Percentiles rank a stretch among this genome's conserved stretches.
phyloP scores from a whole-genome alignment of 2,329 filamentous ascomycete species.

The Penicillium sp. region DNA sequence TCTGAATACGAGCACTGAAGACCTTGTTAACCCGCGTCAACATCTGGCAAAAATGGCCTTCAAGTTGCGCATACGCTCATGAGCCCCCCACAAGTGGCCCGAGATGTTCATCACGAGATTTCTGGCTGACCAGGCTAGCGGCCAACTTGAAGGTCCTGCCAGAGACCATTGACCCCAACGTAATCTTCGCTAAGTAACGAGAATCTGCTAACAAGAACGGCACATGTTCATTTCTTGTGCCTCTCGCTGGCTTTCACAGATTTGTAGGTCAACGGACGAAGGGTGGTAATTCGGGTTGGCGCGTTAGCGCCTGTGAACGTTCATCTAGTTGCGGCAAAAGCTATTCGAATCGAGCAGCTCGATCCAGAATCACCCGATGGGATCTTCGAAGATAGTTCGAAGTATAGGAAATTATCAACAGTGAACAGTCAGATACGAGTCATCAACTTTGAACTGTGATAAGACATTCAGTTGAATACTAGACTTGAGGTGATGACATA shows the following conservation, averaged over 20 bases:
- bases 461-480: no score
- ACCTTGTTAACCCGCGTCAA: conserved; percentile 61
- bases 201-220: conserved; percentile 45
- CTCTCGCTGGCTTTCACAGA: conserved; percentile 48
- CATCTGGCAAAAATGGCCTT: conserved; percentile 65
- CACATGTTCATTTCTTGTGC: conserved; percentile 50
- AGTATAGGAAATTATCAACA: no score
- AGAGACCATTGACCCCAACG: conserved; percentile 49
- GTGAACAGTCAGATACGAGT: no score
- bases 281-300: conserved; percentile 59
- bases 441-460: no score
- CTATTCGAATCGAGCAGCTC: conserved; percentile 14
- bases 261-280: conserved; percentile 42
- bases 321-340: conserved; percentile 61
- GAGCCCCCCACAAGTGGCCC: conserved; percentile 59
- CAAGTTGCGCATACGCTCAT: conserved; percentile 59
- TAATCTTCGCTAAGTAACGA: conserved; percentile 51
- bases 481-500: no score
- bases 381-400: not conserved
- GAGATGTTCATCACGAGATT: conserved; percentile 65
- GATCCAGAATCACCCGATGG: conserved; percentile 7
- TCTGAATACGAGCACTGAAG: conserved; percentile 58
- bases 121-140: conserved; percentile 61
- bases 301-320: conserved; percentile 67
- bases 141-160: conserved; percentile 49